Base-by-base conservation (phyloP, 805 yeast species). In the Saccharomycopsis sp. region DNA sequence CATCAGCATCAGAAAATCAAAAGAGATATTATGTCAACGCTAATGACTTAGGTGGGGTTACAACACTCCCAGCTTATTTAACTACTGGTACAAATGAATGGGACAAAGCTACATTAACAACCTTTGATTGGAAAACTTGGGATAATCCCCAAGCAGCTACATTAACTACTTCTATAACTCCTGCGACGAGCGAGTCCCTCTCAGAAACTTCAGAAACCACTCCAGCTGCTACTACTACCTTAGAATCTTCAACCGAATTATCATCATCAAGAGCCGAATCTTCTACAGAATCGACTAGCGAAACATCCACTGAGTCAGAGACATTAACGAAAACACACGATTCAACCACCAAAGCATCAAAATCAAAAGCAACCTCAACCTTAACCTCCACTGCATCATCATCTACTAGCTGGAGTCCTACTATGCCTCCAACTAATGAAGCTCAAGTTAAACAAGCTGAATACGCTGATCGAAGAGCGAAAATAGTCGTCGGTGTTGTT, bases 81-180 rank as follows among this genome's bases (percentile, higher is more conserved):
- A 49, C 52, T n/a, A 49, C 52, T 1, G 52, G 52, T 16, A 45
- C 47, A 5, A 29, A 42, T 26, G 37, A 34, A n/a, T 49, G 52
- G 52, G 42, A 45, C 28, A 49, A 39, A 36, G 47, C 52, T 26
- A 49, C 52, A 5, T 42, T 49, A 22, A 45, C 52, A 14, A 39
- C 45, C 16, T 29, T 49, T 28, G 34, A 45, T 32, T 49, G 52
- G 52, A 40, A 27, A 11, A 45, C 52, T 21, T 49, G 52, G 52
- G 47, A 29, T 7, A 37, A 45, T 40, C 23, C 44, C 2, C 26
- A 31, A 38, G 40, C 39, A 17, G 23, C 48, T 13, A 33, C 45
- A n/a, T 17, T 21, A 7, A 19, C 48, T 5, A 28, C 38, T n/a
- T 20, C 19, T 13, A n/a, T 23, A n/a, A 22, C 33, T 23, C 19